Evolutionary conservation across 176 grass and related monocot species (phyloP), one percentile per base, ranked within the genome.

Genomic region (Triticum urartu): DNA sequence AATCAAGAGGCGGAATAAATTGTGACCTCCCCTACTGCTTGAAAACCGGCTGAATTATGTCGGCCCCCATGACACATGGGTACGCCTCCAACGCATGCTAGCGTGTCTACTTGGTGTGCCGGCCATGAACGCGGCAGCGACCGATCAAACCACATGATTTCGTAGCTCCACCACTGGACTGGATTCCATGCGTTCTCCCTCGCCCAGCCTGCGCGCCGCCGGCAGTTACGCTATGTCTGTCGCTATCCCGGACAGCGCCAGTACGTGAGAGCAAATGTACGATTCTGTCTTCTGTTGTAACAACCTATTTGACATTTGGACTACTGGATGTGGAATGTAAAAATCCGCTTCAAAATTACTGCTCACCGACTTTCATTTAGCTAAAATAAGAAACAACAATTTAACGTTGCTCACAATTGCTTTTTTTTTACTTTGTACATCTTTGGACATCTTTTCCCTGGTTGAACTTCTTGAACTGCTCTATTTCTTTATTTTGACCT

Each of bases 111-210:
- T 25, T 66, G 71, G 56, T 25, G 67, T 90, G 89, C 85, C 75
- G 66, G 80, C 67, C 89, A 74, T 34, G 40, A 58, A 36, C 66
- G 6, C 66, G 20, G 56, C 89, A n/a, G 33, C 84, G 75, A 2
- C 26, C 61, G 42, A 72, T 26, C 38, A 22, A 11, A 71, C 84
- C 83, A 86, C 88, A 40, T 68, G 52, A 65, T 86, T 28, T 64
- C 84, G 42, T 83, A 38, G 5, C 66, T n/a, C 58, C 66, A 71
- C 78, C 83, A 15, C 79, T 9, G 8, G 79, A 26, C 28, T 9
- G 35, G 35, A 61, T 62, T 61, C 87, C 56, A 22, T 84, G 68
- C 68, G 42, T 74, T 72, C 0, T 18, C 5, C 5, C 48, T 43
- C 65, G 12, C 83, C 2, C 63, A 4, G 28, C 9, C 15, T 35